Conservation (phyloP, 805 yeast genomes). For the Pichia sporocuriosa region DNA sequence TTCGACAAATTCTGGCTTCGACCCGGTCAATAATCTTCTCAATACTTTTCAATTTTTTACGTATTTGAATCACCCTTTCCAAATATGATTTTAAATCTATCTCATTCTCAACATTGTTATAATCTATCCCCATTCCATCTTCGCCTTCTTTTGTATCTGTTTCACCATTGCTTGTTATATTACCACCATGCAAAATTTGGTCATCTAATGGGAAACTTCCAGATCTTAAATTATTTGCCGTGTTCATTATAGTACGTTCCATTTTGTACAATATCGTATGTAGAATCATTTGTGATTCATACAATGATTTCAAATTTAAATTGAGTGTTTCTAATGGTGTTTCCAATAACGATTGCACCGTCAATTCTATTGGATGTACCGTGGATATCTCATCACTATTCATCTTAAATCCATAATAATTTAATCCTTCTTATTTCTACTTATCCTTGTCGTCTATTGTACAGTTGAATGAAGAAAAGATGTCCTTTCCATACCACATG, state of each 20-base stretch:
- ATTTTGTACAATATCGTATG: constrained; percentile 40
- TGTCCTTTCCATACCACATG: too few species aligned
- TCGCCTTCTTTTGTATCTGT: constrained; percentile 1
- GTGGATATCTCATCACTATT: not conserved
- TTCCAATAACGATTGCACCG: constrained; percentile 50
- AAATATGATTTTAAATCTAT: constrained; percentile 17
- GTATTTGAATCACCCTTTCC: constrained; percentile 21
- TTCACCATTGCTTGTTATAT: not conserved
- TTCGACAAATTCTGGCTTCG: constrained; percentile 31
- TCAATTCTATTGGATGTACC: constrained; percentile 52
- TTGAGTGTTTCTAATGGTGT: constrained; percentile 47
- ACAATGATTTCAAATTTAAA: constrained; percentile 43
- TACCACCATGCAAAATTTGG: not conserved
- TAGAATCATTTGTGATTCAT: constrained; percentile 51
- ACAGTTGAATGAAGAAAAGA: too few species aligned
- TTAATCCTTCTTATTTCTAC: too few species aligned
- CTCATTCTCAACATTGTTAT: constrained; percentile 13
- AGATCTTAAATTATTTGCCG: constrained; percentile 11
- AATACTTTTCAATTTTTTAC: constrained; percentile 21
- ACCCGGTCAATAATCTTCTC: constrained; percentile 30
- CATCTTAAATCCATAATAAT: too few species aligned
- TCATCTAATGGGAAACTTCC: not conserved
- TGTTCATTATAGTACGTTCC: constrained; percentile 27
- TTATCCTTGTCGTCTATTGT: not conserved
- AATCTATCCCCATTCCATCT: constrained; percentile 15